A percentile compares a stretch with the other conserved stretches of the same genome.
Evolutionary conservation across 176 grass and related monocot species (phyloP).

Genomic region (Avena eriantha): DNA sequence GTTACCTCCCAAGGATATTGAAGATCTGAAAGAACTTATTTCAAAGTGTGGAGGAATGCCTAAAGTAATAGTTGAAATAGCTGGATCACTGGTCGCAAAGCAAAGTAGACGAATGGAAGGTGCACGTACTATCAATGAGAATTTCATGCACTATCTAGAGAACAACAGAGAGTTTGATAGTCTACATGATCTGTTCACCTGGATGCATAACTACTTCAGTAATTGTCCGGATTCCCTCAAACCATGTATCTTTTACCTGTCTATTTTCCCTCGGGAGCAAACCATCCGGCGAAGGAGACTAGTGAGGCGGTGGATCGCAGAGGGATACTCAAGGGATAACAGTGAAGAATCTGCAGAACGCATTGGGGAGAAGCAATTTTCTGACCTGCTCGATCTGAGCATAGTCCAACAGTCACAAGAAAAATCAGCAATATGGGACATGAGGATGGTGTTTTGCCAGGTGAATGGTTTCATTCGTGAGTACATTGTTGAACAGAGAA

Average conservation of each 20-base stretch:
- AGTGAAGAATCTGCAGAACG: not conserved
- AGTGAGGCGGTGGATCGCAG: constrained; percentile 47
- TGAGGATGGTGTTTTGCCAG: not conserved
- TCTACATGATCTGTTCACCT: not conserved
- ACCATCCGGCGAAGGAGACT: constrained; percentile 14
- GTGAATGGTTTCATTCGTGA: constrained; percentile 43
- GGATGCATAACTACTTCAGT: constrained; percentile 21
- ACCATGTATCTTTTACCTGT: too few species aligned
- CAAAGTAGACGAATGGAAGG: not conserved
- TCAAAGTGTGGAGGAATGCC: constrained; percentile 43
- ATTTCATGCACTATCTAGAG: constrained; percentile 5
- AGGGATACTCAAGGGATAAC: not conserved
- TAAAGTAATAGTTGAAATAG: constrained; percentile 46
- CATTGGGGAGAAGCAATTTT: not conserved
- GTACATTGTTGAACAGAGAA: not conserved
- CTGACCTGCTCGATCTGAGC: not conserved
- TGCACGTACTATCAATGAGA: not conserved
- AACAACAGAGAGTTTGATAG: not conserved
- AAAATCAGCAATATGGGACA: too few species aligned
- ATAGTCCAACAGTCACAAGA: constrained; percentile 21
- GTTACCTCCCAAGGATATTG: too few species aligned
- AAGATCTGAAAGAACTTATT: not conserved
- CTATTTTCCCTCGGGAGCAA: too few species aligned
- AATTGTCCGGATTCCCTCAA: constrained; percentile 4
- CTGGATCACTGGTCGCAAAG: not conserved